A percentile compares a stretch with the other conserved stretches of the same genome.
Evolutionary conservation across 306 rosid species (phyloP).

Genomic region (Malus orientalis): DNA sequence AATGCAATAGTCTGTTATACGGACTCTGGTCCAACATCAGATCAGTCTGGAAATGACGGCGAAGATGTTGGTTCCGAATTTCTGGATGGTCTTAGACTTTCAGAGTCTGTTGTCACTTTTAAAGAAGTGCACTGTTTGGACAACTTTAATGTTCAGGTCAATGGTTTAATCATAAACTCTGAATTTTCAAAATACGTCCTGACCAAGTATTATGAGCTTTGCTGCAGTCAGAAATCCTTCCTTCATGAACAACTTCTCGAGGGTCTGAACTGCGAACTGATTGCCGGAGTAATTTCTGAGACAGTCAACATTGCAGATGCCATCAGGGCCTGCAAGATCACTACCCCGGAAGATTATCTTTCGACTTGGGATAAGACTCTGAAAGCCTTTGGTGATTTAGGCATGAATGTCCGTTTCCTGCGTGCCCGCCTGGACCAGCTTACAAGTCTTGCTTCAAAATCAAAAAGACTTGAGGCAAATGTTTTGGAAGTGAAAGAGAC

Average conservation of each 20-base stretch:
- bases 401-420: constrained; percentile 49
- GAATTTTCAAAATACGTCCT: constrained; percentile 23
- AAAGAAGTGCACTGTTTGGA: constrained; percentile 28
- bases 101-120: constrained; percentile 22
- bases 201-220: constrained; percentile 47
- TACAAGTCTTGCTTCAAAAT: constrained; percentile 14
- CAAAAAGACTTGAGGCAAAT: constrained; percentile 17
- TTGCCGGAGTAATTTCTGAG: constrained; percentile 46
- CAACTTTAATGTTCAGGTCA: constrained; percentile 30
- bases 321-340: constrained; percentile 41
- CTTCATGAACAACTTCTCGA: constrained; percentile 40
- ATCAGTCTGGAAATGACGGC: constrained; percentile 21
- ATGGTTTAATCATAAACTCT: constrained; percentile 40
- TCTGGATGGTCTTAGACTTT: constrained; percentile 15
- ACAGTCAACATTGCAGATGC: constrained; percentile 46
- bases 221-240: constrained; percentile 41
- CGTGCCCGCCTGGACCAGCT: constrained; percentile 28
- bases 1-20: background rate
- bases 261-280: constrained; percentile 42
- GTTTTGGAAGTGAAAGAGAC: constrained; percentile 8
- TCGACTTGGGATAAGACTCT: constrained; percentile 41
- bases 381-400: constrained; percentile 34
- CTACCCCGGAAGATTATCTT: constrained; percentile 18
- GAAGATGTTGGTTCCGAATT: constrained; percentile 7
- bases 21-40: background rate